phyloP scores from a whole-genome alignment of 192 early-diverging fungal species.

The Backusella luteola region DNA sequence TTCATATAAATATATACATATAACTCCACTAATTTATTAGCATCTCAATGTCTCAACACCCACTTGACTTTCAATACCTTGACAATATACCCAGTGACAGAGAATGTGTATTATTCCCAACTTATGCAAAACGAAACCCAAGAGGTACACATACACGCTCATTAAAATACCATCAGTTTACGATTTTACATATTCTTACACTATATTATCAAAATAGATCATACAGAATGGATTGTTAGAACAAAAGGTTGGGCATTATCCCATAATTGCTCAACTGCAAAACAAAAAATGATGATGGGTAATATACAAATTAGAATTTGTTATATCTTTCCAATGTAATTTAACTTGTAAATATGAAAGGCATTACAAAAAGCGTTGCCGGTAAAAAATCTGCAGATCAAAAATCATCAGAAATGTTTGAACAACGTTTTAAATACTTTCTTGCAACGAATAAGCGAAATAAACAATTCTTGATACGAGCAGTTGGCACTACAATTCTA shows the following conservation, averaged over 20 bases:
- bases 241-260: conserved; percentile 38
- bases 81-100: background rate
- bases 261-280: conserved; percentile 22
- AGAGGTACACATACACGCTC: conserved; percentile 9
- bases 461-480: conserved; percentile 45
- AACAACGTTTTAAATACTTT: conserved; percentile 40
- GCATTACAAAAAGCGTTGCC: conserved; percentile 29
- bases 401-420: conserved; percentile 18
- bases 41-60: background rate
- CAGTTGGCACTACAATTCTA: conserved; percentile 39
- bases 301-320: conserved; percentile 1
- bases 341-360: conserved; percentile 11
- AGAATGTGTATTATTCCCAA: conserved; percentile 51
- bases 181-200: background rate
- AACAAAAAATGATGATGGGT: conserved; percentile 34
- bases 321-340: background rate
- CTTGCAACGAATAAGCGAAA: conserved; percentile 51
- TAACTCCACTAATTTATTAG: background rate
- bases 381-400: conserved; percentile 24
- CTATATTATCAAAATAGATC: conserved; percentile 1
- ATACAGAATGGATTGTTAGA: conserved; percentile 30
- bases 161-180: background rate
- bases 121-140: conserved; percentile 41
- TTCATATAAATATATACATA: background rate
- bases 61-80: background rate